These are phyloP conservation scores for Graphilbum sp. DNA, from an alignment of 2,329 filamentous ascomycete genomes.

Conservation along the genomic window DNA sequence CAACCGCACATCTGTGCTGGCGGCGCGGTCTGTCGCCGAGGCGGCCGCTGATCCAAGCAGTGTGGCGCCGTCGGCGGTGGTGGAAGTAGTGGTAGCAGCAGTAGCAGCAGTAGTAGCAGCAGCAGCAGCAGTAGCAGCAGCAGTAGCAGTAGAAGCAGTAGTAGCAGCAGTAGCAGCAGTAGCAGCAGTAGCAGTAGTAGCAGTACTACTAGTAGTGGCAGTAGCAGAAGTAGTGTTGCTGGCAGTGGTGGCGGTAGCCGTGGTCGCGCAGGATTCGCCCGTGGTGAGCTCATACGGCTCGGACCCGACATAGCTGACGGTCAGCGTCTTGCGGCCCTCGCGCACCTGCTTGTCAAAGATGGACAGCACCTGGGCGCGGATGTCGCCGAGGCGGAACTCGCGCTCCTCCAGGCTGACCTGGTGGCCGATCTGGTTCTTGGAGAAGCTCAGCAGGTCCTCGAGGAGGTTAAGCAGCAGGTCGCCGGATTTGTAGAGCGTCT, in stretches of 20 bases:
- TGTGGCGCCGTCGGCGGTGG: neutral
- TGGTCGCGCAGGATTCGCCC: neutral
- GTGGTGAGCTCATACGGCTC: conserved; percentile 10
- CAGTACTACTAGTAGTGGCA: too few relatives aligned
- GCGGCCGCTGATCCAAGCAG: neutral
- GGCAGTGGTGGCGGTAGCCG: neutral
- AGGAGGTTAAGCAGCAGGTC: conserved; percentile 74
- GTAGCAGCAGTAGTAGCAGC: too few relatives aligned
- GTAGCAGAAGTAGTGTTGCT: neutral
- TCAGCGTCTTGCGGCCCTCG: conserved; percentile 60
- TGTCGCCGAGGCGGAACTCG: conserved; percentile 72
- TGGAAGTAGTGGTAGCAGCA: too few relatives aligned
- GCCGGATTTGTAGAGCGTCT: conserved; percentile 77
- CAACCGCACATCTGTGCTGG: conserved; percentile 19
- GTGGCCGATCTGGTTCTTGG: conserved; percentile 86
- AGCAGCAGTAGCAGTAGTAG: too few relatives aligned
- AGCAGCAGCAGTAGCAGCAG: too few relatives aligned
- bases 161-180: too few relatives aligned
- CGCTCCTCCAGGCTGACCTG: conserved; percentile 67
- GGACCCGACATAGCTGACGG: conserved; percentile 51
- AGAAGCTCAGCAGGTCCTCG: conserved; percentile 82
- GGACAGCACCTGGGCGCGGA: conserved; percentile 64
- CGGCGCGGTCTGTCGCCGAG: neutral
- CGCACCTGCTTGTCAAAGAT: conserved; percentile 85
- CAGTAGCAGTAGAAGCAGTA: too few relatives aligned